Evolutionary conservation across 2,329 filamentous ascomycete species (phyloP).

Genomic region (Bipolaris oryzae): DNA sequence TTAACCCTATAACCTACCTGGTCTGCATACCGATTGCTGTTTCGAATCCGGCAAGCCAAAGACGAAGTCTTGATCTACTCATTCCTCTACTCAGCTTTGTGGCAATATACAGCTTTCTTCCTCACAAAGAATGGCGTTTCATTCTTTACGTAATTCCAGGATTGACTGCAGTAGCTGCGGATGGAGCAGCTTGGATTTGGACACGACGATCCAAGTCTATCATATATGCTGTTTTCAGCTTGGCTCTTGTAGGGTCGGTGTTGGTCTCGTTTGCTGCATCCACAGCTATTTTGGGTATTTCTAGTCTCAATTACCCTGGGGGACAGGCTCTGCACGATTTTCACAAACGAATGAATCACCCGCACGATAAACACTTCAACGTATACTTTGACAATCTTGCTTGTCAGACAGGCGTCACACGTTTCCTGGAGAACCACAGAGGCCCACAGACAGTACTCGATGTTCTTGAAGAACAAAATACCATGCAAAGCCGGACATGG

Average conservation of each 20-base stretch:
- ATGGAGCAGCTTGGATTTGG: constrained; percentile 70
- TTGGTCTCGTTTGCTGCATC: constrained; percentile 66
- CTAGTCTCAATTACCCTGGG: constrained; percentile 91
- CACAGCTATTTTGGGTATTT: constrained; percentile 73
- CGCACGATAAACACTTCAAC: constrained; percentile 21
- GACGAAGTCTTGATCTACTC: constrained; percentile 58
- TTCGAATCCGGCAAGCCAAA: constrained; percentile 54
- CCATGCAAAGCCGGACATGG: constrained; percentile 49
- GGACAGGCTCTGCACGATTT: constrained; percentile 71
- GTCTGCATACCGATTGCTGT: constrained; percentile 59
- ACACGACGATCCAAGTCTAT: constrained; percentile 67
- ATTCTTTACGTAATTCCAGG: constrained; percentile 86
- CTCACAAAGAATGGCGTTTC: constrained; percentile 96
- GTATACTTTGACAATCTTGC: constrained; percentile 67
- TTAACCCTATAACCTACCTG: constrained; percentile 73
- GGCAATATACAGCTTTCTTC: constrained; percentile 81
- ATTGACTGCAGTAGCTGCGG: constrained; percentile 76
- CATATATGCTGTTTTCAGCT: constrained; percentile 61
- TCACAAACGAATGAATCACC: constrained; percentile 37
- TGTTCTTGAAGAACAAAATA: constrained; percentile 30
- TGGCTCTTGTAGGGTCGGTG: constrained; percentile 65
- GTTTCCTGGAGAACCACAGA: constrained; percentile 56
- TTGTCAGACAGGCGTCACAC: constrained; percentile 67
- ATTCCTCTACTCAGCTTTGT: constrained; percentile 75
- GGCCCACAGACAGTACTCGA: constrained; percentile 37